phyloP scores from a whole-genome alignment of 192 early-diverging fungal species.

The Allomyces javanicus region DNA sequence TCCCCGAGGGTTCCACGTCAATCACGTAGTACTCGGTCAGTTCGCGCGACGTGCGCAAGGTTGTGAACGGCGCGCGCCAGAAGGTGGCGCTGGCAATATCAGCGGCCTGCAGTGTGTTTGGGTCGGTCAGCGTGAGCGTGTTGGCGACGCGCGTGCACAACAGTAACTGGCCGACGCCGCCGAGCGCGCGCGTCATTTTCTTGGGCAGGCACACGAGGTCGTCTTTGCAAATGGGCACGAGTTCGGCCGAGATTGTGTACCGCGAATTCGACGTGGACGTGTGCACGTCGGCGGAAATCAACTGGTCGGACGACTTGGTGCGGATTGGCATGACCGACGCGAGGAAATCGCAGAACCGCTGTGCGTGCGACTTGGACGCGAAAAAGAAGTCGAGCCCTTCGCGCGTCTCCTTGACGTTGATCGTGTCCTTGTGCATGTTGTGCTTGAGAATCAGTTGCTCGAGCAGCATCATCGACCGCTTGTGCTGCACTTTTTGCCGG shows the following conservation, averaged over 20 bases:
- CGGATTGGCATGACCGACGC: conserved; percentile 64
- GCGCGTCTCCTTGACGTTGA: conserved; percentile 89
- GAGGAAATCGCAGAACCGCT: conserved; percentile 92
- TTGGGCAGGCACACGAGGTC: conserved; percentile 72
- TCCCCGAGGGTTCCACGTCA: conserved; percentile 69
- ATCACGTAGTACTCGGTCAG: conserved; percentile 88
- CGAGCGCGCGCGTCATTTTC: conserved; percentile 65
- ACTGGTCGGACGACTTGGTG: conserved; percentile 77
- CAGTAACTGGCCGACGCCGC: conserved; percentile 66
- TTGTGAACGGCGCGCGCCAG: conserved; percentile 65
- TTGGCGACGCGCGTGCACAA: conserved; percentile 73
- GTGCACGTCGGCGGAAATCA: conserved; percentile 92
- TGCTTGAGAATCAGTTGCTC: conserved; percentile 98
- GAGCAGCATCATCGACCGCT: conserved; percentile 91
- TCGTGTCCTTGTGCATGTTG: conserved; percentile 88
- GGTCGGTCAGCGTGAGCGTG: conserved; percentile 67
- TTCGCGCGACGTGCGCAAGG: conserved; percentile 58
- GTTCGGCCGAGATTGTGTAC: conserved; percentile 87
- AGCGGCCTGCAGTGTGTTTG: conserved; percentile 52
- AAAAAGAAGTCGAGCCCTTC: conserved; percentile 97
- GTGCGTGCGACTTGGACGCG: conserved; percentile 63
- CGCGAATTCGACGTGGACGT: conserved; percentile 80
- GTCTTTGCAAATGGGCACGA: conserved; percentile 92
- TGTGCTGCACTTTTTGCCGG: conserved; percentile 92
- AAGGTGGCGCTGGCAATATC: conserved; percentile 58